These are phyloP conservation scores for Fusarium caatingaense DNA, from an alignment of 2,329 filamentous ascomycete species.

Conservation along the genomic window DNA sequence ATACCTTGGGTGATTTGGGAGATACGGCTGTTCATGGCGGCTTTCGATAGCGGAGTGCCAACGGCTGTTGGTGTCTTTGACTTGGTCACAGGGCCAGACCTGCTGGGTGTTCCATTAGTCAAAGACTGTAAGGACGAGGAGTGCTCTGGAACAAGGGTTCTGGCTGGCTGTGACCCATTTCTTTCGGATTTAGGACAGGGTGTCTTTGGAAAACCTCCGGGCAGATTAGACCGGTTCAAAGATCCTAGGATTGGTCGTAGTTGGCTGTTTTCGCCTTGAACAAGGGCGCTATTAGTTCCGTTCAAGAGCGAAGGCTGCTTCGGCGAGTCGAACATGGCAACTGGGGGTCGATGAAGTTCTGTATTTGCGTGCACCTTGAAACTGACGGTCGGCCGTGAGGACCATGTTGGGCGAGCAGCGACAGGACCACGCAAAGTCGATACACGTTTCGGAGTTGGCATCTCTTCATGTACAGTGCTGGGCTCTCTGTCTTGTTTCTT, in stretches of 20 bases:
- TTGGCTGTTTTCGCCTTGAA: constrained; percentile 39
- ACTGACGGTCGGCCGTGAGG: constrained; percentile 40
- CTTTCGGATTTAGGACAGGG: constrained; percentile 18
- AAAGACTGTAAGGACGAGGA: background rate
- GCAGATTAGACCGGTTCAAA: constrained; percentile 21
- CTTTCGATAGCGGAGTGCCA: constrained; percentile 33
- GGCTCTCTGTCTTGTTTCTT: background rate
- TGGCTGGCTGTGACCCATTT: constrained; percentile 1
- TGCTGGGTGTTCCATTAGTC: background rate
- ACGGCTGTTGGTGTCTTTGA: constrained; percentile 10
- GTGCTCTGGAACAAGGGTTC: constrained; percentile 1
- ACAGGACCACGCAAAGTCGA: constrained; percentile 31
- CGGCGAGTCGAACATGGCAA: constrained; percentile 33
- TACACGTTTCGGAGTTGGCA: constrained; percentile 6
- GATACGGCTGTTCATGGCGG: constrained; percentile 34
- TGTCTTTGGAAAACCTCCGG: constrained; percentile 23
- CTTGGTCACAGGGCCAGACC: constrained; percentile 3
- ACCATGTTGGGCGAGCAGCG: constrained; percentile 28
- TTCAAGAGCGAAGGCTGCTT: constrained; percentile 18
- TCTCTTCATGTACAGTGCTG: constrained; percentile 4
- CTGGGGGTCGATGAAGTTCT: constrained; percentile 42
- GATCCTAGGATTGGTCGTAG: constrained; percentile 37
- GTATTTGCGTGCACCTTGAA: constrained; percentile 41
- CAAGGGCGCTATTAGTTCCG: constrained; percentile 34
- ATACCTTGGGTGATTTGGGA: constrained; percentile 46